Conservation (phyloP, 2,329 filamentous ascomycete genomes). For the Tolypocladium ovalisporum region DNA sequence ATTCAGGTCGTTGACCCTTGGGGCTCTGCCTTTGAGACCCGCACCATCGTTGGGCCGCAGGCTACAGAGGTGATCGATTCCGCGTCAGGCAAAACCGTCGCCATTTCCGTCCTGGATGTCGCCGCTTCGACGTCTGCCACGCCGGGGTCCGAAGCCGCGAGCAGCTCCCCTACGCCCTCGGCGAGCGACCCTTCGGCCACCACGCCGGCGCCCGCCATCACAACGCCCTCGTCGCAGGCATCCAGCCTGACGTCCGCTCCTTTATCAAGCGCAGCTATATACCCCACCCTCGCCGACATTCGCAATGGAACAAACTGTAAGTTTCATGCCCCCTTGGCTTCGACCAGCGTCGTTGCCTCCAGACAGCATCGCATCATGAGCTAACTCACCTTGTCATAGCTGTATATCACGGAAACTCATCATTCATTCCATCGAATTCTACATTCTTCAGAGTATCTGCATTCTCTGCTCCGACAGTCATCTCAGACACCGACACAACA, state of each 20-base stretch:
- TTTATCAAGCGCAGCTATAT: conserved; percentile 4
- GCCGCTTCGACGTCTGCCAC: conserved; percentile 10
- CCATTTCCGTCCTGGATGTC: conserved; percentile 16
- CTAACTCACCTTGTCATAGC: background rate
- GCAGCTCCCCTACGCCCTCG: conserved; percentile 10
- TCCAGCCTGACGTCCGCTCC: conserved; percentile 5
- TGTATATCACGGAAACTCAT: conserved; percentile 3
- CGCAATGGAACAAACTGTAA: conserved; percentile 14
- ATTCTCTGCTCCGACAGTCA: background rate
- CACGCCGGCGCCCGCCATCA: background rate
- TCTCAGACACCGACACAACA: background rate
- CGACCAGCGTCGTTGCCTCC: background rate
- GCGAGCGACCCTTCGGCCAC: background rate
- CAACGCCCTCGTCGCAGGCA: background rate
- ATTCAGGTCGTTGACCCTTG: conserved; percentile 38
- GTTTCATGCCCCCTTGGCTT: background rate
- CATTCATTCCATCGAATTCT: conserved; percentile 1
- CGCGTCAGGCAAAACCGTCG: conserved; percentile 24
- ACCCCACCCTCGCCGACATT: conserved; percentile 3
- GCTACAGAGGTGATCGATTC: conserved; percentile 26
- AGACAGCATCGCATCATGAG: background rate
- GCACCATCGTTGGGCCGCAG: conserved; percentile 29
- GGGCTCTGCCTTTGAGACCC: conserved; percentile 32
- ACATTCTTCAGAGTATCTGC: background rate
- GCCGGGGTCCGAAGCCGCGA: conserved; percentile 11